Base-by-base conservation (phyloP, 2,329 filamentous ascomycete genomes). In the Cladophialophora immunda region DNA sequence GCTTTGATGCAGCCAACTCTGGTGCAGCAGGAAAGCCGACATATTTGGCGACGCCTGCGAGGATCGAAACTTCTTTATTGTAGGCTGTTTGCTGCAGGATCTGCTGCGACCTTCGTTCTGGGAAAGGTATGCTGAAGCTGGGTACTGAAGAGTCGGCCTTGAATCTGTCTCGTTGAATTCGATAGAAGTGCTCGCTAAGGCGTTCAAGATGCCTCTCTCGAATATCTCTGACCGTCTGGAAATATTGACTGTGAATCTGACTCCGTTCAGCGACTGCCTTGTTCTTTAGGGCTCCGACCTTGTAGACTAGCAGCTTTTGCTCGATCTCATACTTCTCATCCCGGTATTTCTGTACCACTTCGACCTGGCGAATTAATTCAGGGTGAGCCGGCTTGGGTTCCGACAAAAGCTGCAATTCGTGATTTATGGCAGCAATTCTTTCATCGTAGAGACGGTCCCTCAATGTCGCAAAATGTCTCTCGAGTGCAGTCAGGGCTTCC, bases 1-100 rank as follows among this genome's bases (percentile, higher is more conserved):
- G 79, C 41, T 90, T 89, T 29, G 92, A 91, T 50, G 91, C 86
- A 65, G 84, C 84, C 79, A 99, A 90, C 36, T 92, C 86, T 22
- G 95, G 95, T n/a, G 94, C 95, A 34, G 94, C 94, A 38, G 95
- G 95, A 80, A 99, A 99, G 27, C 95, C 95, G 75, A 97, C 90
- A 77, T 97, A 94, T 80, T 97, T 98, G 38, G 94, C 94, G 59
- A 98, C 85, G 41, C 94, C 94, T 5, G 94, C 90, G 65, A 99
- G 82, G 30, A 97, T 88, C 0, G 94, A 97, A 4, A 99, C 94
- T 77, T 99, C 95, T 71, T 91, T 92, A 77, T 97, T 98, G 81
- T 98, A 98, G 55, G 94, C 91, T 58, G 93, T 87, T 73, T 97
- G 94, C 69, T 97, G 92, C 68, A 88, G 86, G 67, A 97, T 86